Evolutionary conservation across 169 alveolate species (phyloP).

Genomic region (Cryptosporidium bovis): DNA sequence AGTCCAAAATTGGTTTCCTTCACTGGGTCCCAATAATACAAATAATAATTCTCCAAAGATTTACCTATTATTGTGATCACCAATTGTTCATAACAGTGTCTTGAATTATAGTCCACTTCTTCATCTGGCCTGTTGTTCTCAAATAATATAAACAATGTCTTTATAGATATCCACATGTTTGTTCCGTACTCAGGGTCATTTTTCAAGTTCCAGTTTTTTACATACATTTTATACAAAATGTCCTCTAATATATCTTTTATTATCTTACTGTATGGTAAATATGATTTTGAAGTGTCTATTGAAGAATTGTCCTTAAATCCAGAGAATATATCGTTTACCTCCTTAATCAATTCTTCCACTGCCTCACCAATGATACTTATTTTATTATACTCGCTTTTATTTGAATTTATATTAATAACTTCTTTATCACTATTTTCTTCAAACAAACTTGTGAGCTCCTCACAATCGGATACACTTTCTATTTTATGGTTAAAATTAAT

Average conservation of each 20-base stretch:
- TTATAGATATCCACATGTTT: conserved; percentile 23
- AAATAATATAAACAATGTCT: conserved; percentile 10
- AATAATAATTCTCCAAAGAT: conserved; percentile 12
- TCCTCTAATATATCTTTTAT: neutral
- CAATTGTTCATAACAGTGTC: conserved; percentile 17
- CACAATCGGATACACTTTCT: conserved; percentile 9
- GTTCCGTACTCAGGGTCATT: conserved; percentile 37
- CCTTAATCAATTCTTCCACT: conserved; percentile 6
- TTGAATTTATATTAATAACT: neutral
- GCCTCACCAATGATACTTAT: conserved; percentile 8
- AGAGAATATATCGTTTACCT: neutral
- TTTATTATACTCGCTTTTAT: neutral
- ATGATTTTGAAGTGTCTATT: conserved; percentile 20
- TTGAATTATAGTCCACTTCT: conserved; percentile 30
- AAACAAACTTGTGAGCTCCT: conserved; percentile 20
- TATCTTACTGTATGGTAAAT: conserved; percentile 36
- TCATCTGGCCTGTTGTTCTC: neutral
- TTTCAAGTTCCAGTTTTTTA: neutral
- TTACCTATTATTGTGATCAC: neutral
- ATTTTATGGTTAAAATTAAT: conserved; percentile 6
- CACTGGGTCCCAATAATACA: conserved; percentile 61
- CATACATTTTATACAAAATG: conserved; percentile 7
- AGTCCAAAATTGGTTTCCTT: conserved; percentile 34
- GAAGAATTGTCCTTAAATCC: conserved; percentile 12
- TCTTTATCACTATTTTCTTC: neutral